A percentile compares a stretch with the other conserved stretches of the same genome.
These are phyloP conservation scores for Globisporangium acanthophoron DNA, from an alignment of 352 stramenopile species.

Conservation along the genomic window DNA sequence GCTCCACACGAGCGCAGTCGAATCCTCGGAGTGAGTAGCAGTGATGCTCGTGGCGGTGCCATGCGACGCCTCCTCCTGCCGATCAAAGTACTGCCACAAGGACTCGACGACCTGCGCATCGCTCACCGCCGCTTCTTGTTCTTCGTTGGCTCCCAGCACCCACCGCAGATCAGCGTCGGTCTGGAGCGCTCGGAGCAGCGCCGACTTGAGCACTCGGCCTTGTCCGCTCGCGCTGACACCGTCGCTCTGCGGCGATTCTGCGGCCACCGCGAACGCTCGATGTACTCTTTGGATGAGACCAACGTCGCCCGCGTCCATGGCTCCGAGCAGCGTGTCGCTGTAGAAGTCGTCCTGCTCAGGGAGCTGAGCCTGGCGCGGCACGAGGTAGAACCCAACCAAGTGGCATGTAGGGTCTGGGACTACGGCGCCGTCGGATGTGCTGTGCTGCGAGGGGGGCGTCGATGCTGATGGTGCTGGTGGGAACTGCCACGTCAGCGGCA, in stretches of 20 bases:
- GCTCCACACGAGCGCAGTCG: slow-evolving; percentile 19
- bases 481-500: slow-evolving; percentile 46
- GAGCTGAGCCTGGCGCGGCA: slow-evolving; percentile 54
- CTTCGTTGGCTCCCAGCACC: slow-evolving; percentile 8
- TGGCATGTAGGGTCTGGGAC: slow-evolving; percentile 43
- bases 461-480: background rate
- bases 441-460: slow-evolving; percentile 3
- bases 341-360: slow-evolving; percentile 45
- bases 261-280: slow-evolving; percentile 22
- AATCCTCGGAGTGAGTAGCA: background rate
- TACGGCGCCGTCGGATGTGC: background rate
- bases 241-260: slow-evolving; percentile 9
- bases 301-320: slow-evolving; percentile 25
- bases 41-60: background rate
- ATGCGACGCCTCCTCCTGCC: background rate
- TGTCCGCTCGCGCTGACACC: background rate
- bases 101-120: background rate
- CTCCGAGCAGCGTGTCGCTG: slow-evolving; percentile 35
- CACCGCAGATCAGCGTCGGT: slow-evolving; percentile 5
- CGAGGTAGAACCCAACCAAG: slow-evolving; percentile 50
- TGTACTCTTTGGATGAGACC: slow-evolving; percentile 22
- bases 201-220: slow-evolving; percentile 5
- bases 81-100: slow-evolving; percentile 12
- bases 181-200: slow-evolving; percentile 1
- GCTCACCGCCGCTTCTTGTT: background rate